Base-by-base conservation (phyloP, 2,329 filamentous ascomycete species). In the Capronia coronata region DNA sequence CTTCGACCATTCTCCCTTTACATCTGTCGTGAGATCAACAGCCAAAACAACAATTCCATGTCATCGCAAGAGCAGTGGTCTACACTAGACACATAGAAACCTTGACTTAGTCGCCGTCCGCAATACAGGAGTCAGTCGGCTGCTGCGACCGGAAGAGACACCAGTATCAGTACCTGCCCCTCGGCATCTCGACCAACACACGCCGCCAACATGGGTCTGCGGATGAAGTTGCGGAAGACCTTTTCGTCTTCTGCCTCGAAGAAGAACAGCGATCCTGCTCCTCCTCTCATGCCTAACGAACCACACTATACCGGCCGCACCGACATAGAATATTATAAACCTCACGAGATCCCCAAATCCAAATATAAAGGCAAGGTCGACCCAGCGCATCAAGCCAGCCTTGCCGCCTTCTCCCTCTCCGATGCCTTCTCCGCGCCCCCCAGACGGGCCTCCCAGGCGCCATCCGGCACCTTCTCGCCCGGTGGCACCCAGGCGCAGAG, bases 301-400 rank as follows among this genome's bases (percentile, higher is more conserved):
- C 21, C 16, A 43, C 42, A 50, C 35, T 59, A 59, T 35, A 59
- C 55, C 35, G 39, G 35, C 39, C 62, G 60, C 11, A 61, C 69
- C 39, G 70, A 71, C 51, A 65, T 74, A 50, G 67, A 73, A 64
- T 70, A 75, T 55, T 75, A 74, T 61, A 68, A 68, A 49, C 69
- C 70, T 16, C 59, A 68, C 57, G 72, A 75, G 58, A 65, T 73
- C 14, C 72, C 72, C 1, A 67, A 64, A 13, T 73, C 72, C 25
- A 75, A 75, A 49, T 75, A 75, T 55, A 65, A 65, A 11, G 72
- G 72, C 8, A 72, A 71, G 0, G 70, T 72, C 54, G 71, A 75
- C 53, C 66, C 66, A 44, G 66, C 66, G 52, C 72, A 74, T 54
- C 65, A 71, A 55, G 66, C 67, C 35, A 64, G 55, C 27, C 55